Evolutionary conservation across 2,329 filamentous ascomycete genomes (phyloP).

Genomic region (Xylariomycetidae sp.): DNA sequence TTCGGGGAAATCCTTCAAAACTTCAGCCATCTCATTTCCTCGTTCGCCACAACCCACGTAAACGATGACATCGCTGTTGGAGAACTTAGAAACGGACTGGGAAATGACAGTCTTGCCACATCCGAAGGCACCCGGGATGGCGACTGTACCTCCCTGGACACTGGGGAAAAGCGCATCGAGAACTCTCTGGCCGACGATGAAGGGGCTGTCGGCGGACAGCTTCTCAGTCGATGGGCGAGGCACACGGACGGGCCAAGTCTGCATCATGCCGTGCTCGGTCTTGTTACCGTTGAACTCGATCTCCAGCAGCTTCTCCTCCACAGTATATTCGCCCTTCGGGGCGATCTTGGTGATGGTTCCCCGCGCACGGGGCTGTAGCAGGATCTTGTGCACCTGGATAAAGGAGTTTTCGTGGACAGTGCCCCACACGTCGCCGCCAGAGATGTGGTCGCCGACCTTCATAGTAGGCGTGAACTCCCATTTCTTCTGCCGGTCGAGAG

Average conservation of each 20-base stretch:
- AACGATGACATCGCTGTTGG: constrained; percentile 97
- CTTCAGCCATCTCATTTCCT: constrained; percentile 99
- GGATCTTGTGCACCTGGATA: constrained; percentile 86
- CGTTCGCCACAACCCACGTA: constrained; percentile 86
- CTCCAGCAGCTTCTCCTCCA: constrained; percentile 89
- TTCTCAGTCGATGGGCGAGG: constrained; percentile 91
- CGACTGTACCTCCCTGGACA: constrained; percentile 95
- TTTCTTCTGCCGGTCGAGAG: constrained; percentile 85
- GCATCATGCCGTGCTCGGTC: constrained; percentile 96
- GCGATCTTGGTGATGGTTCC: constrained; percentile 92
- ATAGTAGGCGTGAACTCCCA: constrained; percentile 91
- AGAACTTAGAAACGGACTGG: constrained; percentile 98
- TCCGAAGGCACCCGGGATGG: constrained; percentile 96
- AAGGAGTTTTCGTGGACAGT: constrained; percentile 95
- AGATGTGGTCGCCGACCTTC: constrained; percentile 96
- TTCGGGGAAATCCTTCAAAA: constrained; percentile 99
- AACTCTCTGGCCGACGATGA: constrained; percentile 95
- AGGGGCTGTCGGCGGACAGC: constrained; percentile 80
- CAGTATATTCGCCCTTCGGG: constrained; percentile 85
- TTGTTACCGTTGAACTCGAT: constrained; percentile 97
- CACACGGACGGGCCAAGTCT: constrained; percentile 95
- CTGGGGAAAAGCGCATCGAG: constrained; percentile 93
- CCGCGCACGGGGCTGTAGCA: constrained; percentile 82
- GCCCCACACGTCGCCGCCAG: constrained; percentile 94
- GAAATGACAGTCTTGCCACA: constrained; percentile 99